A percentile compares a stretch with the other conserved stretches of the same genome.
Evolutionary conservation across 179 eudicot species (phyloP).

Genomic region (Carnegiea gigantea): DNA sequence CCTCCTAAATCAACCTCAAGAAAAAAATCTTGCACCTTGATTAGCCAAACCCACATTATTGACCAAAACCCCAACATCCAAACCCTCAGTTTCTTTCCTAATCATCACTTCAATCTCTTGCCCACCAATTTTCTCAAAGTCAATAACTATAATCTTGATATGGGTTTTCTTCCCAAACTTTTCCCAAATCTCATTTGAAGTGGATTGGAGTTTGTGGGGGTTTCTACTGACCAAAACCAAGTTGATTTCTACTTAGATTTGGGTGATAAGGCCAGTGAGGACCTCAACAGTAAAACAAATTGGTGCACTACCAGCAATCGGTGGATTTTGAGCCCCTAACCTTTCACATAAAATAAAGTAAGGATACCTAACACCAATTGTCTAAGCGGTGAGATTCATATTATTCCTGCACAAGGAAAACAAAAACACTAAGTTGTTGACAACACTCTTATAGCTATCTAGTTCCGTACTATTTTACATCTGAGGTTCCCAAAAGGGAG

Average conservation of each 20-base stretch:
- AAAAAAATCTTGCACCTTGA: conserved; percentile 26
- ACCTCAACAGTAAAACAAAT: too few relatives aligned
- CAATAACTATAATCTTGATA: conserved; percentile 33
- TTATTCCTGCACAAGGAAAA: too few relatives aligned
- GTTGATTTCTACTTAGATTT: conserved; percentile 32
- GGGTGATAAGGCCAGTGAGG: too few relatives aligned
- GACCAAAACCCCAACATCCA: conserved; percentile 58
- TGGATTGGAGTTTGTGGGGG: conserved; percentile 36
- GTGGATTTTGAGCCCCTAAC: too few relatives aligned
- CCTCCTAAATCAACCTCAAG: conserved; percentile 37
- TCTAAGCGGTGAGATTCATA: too few relatives aligned
- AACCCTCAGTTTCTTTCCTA: conserved; percentile 30
- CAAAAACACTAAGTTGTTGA: too few relatives aligned
- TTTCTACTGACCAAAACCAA: conserved; percentile 48
- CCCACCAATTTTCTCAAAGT: conserved; percentile 35
- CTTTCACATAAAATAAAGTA: too few relatives aligned
- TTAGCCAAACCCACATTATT: conserved; percentile 45
- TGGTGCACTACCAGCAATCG: too few relatives aligned
- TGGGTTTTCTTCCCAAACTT: conserved; percentile 12
- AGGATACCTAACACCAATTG: too few relatives aligned
- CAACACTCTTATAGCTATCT: too few relatives aligned
- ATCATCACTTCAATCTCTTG: conserved; percentile 31
- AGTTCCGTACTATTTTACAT: too few relatives aligned
- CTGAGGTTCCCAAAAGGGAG: too few relatives aligned
- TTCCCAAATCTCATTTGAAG: conserved; percentile 32